Conservation (phyloP, 805 yeast genomes). For the Kurtzmaniella cleridarum region DNA sequence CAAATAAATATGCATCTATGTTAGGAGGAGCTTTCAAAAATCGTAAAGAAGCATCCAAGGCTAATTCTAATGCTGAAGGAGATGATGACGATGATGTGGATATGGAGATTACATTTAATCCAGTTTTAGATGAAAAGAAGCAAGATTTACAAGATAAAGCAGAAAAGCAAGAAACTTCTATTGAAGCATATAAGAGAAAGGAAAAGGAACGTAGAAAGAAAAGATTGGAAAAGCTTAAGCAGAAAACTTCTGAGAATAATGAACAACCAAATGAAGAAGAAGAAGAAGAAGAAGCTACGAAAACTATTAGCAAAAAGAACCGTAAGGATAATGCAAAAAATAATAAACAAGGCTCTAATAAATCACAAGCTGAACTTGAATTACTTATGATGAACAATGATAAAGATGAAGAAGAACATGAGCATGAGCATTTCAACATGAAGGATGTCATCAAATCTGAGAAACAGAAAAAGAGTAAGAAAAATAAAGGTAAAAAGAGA, state of each 20-base stretch:
- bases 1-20: constrained; percentile 58
- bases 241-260: constrained; percentile 38
- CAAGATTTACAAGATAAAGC: constrained; percentile 25
- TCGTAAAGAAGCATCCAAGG: constrained; percentile 5
- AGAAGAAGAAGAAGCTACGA: constrained; percentile 16
- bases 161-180: constrained; percentile 44
- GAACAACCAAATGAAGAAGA: constrained; percentile 30
- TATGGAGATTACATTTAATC: constrained; percentile 94
- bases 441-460: constrained; percentile 73
- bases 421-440: constrained; percentile 67
- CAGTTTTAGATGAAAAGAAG: constrained; percentile 57
- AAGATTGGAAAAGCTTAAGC: constrained; percentile 73
- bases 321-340: constrained; percentile 7
- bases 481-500: constrained; percentile 39
- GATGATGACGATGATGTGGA: constrained; percentile 23
- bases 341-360: constrained; percentile 12
- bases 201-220: constrained; percentile 89
- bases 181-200: constrained; percentile 76
- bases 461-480: constrained; percentile 52
- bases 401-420: constrained; percentile 26
- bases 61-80: constrained; percentile 16
- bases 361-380: constrained; percentile 60
- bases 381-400: constrained; percentile 65
- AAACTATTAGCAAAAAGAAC: constrained; percentile 10
- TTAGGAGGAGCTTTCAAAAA: constrained; percentile 38